These are phyloP conservation scores for Phalaenopsis equestris DNA, from an alignment of 106 monocot species.

Conservation along the genomic window DNA sequence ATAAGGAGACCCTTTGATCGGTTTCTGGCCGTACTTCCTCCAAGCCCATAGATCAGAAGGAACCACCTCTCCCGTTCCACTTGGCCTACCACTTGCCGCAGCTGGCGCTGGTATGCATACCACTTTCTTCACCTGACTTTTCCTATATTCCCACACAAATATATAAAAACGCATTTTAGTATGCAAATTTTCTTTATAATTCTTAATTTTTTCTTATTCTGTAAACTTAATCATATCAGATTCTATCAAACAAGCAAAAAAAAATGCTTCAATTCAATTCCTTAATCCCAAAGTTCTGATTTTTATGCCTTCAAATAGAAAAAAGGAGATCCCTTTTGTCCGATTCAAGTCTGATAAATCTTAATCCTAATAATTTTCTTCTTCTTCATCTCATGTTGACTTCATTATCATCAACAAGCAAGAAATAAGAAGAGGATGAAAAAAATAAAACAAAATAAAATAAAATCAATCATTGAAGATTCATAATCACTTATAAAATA, in stretches of 20 bases:
- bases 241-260: background rate
- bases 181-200: background rate
- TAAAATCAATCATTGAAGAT: no score
- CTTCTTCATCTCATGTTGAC: no score
- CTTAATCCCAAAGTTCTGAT: background rate
- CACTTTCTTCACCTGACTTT: conserved; percentile 90
- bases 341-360: background rate
- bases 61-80: conserved; percentile 54
- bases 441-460: background rate
- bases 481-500: no score
- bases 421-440: background rate
- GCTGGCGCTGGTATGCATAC: conserved; percentile 91
- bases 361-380: no score
- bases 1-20: conserved; percentile 14
- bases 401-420: background rate
- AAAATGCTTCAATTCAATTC: background rate
- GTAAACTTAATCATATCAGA: background rate
- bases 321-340: background rate
- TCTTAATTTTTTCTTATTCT: background rate
- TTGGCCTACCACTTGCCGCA: conserved; percentile 36
- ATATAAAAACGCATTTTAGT: background rate
- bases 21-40: conserved; percentile 15
- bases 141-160: conserved; percentile 26
- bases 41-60: conserved; percentile 66
- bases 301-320: background rate